Conservation (phyloP, 1,284 basidiomycete genomes). For the Boletus smithii region DNA sequence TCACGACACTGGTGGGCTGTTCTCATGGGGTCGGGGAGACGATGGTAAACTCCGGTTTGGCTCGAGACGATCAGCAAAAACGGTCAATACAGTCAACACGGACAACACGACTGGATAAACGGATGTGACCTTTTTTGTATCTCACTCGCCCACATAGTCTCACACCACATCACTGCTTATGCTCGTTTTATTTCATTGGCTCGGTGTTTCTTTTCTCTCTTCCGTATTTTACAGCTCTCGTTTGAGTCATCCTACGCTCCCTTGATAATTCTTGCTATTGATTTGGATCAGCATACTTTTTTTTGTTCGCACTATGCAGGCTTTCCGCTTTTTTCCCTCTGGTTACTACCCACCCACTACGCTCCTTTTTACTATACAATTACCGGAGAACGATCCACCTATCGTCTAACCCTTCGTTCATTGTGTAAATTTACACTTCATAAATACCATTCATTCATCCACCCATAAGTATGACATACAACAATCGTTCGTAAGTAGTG, state of each 20-base stretch:
- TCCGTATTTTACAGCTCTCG: slow-evolving; percentile 15
- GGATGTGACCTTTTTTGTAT: background rate
- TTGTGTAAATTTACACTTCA: slow-evolving; percentile 17
- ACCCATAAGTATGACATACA: too few species aligned
- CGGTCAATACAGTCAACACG: slow-evolving; percentile 34
- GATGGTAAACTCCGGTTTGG: slow-evolving; percentile 65
- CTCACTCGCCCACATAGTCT: too few species aligned
- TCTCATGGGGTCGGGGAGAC: slow-evolving; percentile 57
- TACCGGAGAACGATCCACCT: slow-evolving; percentile 22
- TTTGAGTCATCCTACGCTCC: slow-evolving; percentile 29
- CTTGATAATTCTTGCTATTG: slow-evolving; percentile 32
- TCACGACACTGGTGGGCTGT: slow-evolving; percentile 58
- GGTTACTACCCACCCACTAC: slow-evolving; percentile 13
- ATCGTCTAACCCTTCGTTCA: slow-evolving; percentile 25
- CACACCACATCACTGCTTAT: too few species aligned
- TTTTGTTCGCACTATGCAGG: slow-evolving; percentile 12
- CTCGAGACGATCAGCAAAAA: slow-evolving; percentile 60
- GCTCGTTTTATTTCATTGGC: slow-evolving; percentile 13
- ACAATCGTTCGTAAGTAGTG: too few species aligned
- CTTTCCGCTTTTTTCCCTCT: background rate
- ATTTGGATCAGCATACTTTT: slow-evolving; percentile 18
- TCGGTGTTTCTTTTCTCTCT: background rate
- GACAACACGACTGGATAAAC: slow-evolving; percentile 22
- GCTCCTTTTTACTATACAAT: slow-evolving; percentile 18
- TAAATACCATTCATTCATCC: slow-evolving; percentile 18